Conservation (phyloP, 495 filamentous ascomycete species). For the Evansstolkia leycettana region DNA sequence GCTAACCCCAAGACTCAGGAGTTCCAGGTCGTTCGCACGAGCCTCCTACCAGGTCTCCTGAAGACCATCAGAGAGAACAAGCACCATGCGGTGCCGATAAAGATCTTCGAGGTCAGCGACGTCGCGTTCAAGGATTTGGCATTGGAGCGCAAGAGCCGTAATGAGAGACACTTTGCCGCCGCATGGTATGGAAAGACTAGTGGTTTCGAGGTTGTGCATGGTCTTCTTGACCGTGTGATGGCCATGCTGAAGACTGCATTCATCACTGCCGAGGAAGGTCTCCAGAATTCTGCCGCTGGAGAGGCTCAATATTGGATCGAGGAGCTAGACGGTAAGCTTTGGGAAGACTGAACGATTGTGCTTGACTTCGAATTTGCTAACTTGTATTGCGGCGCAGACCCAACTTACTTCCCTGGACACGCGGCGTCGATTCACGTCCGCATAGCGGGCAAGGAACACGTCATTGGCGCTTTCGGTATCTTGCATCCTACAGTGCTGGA, state of each 20-base stretch:
- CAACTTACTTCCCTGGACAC: slow-evolving; percentile 84
- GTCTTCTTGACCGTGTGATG: slow-evolving; percentile 82
- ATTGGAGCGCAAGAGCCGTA: slow-evolving; percentile 71
- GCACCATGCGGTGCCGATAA: slow-evolving; percentile 75
- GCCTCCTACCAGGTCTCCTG: slow-evolving; percentile 74
- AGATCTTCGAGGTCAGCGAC: slow-evolving; percentile 87
- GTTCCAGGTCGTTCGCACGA: slow-evolving; percentile 93
- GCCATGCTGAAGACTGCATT: slow-evolving; percentile 81
- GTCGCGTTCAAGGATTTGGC: slow-evolving; percentile 75
- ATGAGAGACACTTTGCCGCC: slow-evolving; percentile 91
- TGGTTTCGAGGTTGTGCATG: slow-evolving; percentile 94
- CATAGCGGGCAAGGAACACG: slow-evolving; percentile 52
- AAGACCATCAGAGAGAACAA: slow-evolving; percentile 97
- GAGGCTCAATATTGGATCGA: slow-evolving; percentile 83
- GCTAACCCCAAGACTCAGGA: slow-evolving; percentile 94
- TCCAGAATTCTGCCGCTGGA: slow-evolving; percentile 38
- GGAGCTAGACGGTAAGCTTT: slow-evolving; percentile 59
- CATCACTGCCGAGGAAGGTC: slow-evolving; percentile 59
- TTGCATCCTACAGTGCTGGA: slow-evolving; percentile 86
- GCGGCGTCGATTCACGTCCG: slow-evolving; percentile 70
- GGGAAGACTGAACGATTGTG: slow-evolving; percentile 35
- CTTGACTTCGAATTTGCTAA: slow-evolving; percentile 2
- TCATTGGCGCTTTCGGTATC: slow-evolving; percentile 84
- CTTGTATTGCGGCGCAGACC: slow-evolving; percentile 36
- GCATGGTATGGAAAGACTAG: slow-evolving; percentile 90